Conservation (phyloP, 345 rosid genomes). For the Schrenkiella parvula region DNA sequence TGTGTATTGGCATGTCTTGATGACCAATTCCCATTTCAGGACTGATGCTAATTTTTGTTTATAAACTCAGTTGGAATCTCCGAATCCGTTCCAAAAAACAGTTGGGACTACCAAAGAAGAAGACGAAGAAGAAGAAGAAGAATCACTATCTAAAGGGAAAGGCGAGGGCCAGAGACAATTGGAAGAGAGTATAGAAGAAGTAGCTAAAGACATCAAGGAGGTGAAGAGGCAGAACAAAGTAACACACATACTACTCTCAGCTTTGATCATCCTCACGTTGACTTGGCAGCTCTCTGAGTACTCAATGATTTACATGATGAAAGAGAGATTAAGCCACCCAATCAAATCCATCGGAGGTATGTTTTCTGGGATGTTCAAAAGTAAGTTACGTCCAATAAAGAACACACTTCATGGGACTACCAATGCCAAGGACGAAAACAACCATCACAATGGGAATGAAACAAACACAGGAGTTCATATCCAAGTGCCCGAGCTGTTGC, state of each 20-base stretch:
- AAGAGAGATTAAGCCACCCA: slow-evolving; percentile 59
- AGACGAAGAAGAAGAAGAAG: slow-evolving; percentile 17
- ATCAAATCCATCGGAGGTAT: slow-evolving; percentile 49
- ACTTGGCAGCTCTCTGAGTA: slow-evolving; percentile 82
- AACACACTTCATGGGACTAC: slow-evolving; percentile 10
- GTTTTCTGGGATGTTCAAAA: slow-evolving; percentile 42
- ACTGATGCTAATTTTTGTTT: background rate
- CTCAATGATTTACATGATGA: slow-evolving; percentile 53
- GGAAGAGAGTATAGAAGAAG: slow-evolving; percentile 36
- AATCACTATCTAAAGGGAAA: slow-evolving; percentile 14
- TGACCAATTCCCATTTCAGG: background rate
- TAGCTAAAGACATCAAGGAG: slow-evolving; percentile 52
- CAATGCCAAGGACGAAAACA: background rate
- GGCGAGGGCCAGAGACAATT: background rate
- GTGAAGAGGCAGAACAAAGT: slow-evolving; percentile 63
- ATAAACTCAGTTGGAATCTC: slow-evolving; percentile 45
- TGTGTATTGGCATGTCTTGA: background rate
- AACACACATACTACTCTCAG: slow-evolving; percentile 69
- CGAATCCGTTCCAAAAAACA: slow-evolving; percentile 14
- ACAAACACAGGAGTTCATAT: slow-evolving; percentile 20
- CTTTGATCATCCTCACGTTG: slow-evolving; percentile 56
- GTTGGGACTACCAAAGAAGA: slow-evolving; percentile 7
- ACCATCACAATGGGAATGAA: slow-evolving; percentile 17
- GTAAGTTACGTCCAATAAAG: slow-evolving; percentile 15
- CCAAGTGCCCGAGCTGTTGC: slow-evolving; percentile 47